Percentiles rank a stretch among this genome's conserved stretches.
These are phyloP conservation scores for Hortaea werneckii DNA, from an alignment of 2,329 filamentous ascomycete species.

Conservation along the genomic window DNA sequence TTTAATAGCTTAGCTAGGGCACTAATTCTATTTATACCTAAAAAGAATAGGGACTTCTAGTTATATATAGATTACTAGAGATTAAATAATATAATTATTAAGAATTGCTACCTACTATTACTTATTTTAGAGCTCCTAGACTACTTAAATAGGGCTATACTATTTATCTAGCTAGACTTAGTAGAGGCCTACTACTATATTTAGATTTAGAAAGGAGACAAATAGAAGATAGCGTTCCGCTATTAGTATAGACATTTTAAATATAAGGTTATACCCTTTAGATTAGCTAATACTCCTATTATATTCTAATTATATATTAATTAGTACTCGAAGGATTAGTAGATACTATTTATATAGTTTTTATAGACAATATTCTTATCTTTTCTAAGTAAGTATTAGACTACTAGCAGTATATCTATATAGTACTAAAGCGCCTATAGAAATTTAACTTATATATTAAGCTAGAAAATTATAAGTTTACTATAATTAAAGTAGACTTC, in stretches of 20 bases:
- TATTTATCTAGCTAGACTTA: constrained; percentile 17
- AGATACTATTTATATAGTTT: constrained; percentile 13
- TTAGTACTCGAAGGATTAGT: constrained; percentile 14
- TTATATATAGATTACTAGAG: constrained; percentile 17
- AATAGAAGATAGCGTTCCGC: constrained; percentile 16
- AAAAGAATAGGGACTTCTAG: constrained; percentile 11
- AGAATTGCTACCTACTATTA: constrained; percentile 18
- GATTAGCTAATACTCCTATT: constrained; percentile 13
- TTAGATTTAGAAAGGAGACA: constrained; percentile 13
- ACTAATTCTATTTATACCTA: constrained; percentile 16
- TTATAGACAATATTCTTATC: constrained; percentile 20
- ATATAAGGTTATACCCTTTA: constrained; percentile 17
- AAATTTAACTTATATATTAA: constrained; percentile 7
- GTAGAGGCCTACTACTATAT: constrained; percentile 16
- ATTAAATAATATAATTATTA: constrained; percentile 20
- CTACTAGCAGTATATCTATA: constrained; percentile 14
- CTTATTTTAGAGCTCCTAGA: constrained; percentile 15
- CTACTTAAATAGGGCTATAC: constrained; percentile 7
- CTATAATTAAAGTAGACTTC: constrained; percentile 19
- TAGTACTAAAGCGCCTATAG: constrained; percentile 15
- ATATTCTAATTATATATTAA: constrained; percentile 22
- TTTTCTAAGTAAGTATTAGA: constrained; percentile 17
- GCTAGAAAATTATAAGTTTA: constrained; percentile 23
- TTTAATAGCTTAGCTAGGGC: constrained; percentile 1
- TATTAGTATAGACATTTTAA: constrained; percentile 14